Base-by-base conservation (phyloP, 768 basidiomycete species). In the Cubamyces lactineus region DNA sequence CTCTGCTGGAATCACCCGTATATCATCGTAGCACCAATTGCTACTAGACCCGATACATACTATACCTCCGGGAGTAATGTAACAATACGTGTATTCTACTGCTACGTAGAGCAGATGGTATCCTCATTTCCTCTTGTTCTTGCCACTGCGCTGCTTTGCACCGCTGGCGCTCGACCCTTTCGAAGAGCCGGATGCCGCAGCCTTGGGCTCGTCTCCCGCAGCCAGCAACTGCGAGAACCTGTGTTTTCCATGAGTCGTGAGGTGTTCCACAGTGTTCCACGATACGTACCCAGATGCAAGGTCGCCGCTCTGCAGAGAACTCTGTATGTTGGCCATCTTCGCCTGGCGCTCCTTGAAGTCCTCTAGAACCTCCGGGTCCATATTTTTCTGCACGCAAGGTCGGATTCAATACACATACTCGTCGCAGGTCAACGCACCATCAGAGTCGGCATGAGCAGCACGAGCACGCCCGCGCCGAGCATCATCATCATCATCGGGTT, bases 401-500 rank as follows among this genome's bases (percentile, higher is more conserved):
- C 68, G 64, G 23, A 26, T n/a, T n/a, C n/a, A 19, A 9, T 26
- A 16, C 17, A 11, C 34, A 11, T 1, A 11, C 11, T 6, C 5
- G 6, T 34, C 5, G 5, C 9, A 34, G 11, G 9, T 9, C 34
- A 34, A 59, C 78, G 50, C 69, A 91, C 91, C 82, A 88, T 88
- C 56, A 93, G 73, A 69, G 89, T 91, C 4, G 91, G 91, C 83
- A 85, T 86, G 23, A 80, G 83, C 26, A 93, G 73, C 76, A 89
- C 82, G 83, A 91, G 83, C 52, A 74, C 77, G 40, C 82, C 91
- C 47, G 82, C 87, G 65, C 82, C 73, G 30, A 85, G 79, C 86
- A 91, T 89, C 72, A 92, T 80, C 60, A 94, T 75, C 80, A 90
- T 89, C 91, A 94, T 92, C 7, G 91, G 91, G 70, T 85, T 94